These are phyloP conservation scores for Mesotaenium endlicherianum DNA, from an alignment of 139 green algal genomes.

Conservation along the genomic window DNA sequence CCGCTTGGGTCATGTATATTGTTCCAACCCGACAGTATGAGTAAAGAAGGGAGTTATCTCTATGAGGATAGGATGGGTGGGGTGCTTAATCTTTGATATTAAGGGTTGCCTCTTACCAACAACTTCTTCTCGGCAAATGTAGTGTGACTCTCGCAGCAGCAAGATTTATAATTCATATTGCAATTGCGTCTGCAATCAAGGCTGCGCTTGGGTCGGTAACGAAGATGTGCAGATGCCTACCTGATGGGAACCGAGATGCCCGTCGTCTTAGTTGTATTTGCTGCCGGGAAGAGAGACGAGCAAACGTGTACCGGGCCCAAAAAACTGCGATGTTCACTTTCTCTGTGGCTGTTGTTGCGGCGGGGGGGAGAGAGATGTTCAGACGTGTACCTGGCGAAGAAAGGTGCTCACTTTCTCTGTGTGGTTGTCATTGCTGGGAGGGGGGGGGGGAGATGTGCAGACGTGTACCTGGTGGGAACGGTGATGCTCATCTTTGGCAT, in stretches of 20 bases:
- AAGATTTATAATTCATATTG: neutral
- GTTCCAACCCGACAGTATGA: no score
- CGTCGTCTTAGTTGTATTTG: no score
- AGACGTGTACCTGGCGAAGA: neutral
- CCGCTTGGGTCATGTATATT: no score
- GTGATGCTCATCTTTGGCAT: conserved; percentile 19
- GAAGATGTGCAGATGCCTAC: no score
- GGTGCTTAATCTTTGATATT: no score
- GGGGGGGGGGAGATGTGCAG: neutral
- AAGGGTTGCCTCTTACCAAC: neutral
- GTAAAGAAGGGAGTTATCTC: no score
- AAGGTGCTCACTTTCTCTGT: neutral
- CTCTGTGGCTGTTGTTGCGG: no score
- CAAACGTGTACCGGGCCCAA: neutral
- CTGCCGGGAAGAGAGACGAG: no score
- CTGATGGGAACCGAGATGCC: no score
- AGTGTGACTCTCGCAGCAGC: neutral
- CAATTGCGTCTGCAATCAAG: no score
- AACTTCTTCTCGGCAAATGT: neutral
- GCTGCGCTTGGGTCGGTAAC: no score
- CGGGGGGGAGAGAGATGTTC: neutral
- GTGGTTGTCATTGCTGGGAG: neutral
- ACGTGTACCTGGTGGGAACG: neutral
- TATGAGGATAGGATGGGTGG: no score
- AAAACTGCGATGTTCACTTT: neutral